Percentiles rank a stretch among this genome's conserved stretches.
These are phyloP conservation scores for Phytophthora syringae DNA, from an alignment of 352 stramenopile species.

Conservation along the genomic window DNA sequence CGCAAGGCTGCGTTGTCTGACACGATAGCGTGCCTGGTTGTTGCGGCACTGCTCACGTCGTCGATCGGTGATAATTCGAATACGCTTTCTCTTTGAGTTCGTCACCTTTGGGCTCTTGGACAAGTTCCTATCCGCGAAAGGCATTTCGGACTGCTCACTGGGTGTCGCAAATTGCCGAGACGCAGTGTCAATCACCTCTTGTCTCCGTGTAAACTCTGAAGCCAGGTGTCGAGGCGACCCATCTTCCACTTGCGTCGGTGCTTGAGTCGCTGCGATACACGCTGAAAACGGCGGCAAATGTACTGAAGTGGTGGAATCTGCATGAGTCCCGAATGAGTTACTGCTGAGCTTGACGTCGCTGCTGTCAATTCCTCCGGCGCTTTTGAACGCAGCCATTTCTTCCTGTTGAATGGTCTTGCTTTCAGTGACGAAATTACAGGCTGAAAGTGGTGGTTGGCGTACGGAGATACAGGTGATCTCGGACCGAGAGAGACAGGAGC, in stretches of 20 bases:
- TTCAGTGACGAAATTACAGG: too few species aligned
- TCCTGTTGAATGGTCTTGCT: neutral
- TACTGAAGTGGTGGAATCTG: neutral
- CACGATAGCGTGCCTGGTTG: slow-evolving; percentile 53
- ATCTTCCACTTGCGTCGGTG: neutral
- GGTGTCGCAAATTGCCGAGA: neutral
- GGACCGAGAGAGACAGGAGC: too few species aligned
- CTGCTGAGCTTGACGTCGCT: neutral
- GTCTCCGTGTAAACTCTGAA: slow-evolving; percentile 1
- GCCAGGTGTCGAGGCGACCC: neutral
- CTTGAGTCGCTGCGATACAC: too few species aligned
- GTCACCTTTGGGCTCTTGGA: neutral
- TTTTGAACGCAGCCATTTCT: neutral
- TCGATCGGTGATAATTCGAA: slow-evolving; percentile 30
- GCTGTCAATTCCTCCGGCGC: neutral
- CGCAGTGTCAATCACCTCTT: neutral
- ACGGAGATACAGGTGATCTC: too few species aligned
- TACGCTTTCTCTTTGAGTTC: slow-evolving; percentile 25
- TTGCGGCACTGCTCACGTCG: slow-evolving; percentile 42
- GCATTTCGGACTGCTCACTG: neutral
- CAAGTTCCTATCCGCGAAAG: neutral
- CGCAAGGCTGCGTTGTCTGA: slow-evolving; percentile 24
- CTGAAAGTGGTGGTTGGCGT: too few species aligned
- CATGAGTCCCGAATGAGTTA: neutral
- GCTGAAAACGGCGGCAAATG: neutral